These are phyloP conservation scores for Penicillium sp. DNA, from an alignment of 2,329 filamentous ascomycete genomes.

Conservation along the genomic window DNA sequence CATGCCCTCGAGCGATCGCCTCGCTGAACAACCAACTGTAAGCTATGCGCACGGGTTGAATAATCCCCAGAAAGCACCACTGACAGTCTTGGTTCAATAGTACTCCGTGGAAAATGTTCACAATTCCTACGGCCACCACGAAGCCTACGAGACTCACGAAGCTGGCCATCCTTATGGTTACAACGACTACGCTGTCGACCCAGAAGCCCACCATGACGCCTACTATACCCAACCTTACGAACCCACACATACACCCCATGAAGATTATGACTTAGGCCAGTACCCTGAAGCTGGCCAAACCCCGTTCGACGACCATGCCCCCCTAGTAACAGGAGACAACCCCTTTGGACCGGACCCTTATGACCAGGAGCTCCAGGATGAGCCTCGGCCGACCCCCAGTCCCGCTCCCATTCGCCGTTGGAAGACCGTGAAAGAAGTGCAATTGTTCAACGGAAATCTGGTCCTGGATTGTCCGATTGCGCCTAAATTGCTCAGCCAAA, in stretches of 20 bases:
- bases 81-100: slow-evolving; percentile 34
- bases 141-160: slow-evolving; percentile 63
- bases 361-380: slow-evolving; percentile 46
- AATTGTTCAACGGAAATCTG: slow-evolving; percentile 92
- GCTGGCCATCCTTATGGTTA: slow-evolving; percentile 52
- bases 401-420: slow-evolving; percentile 74
- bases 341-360: slow-evolving; percentile 65
- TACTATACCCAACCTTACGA: slow-evolving; percentile 85
- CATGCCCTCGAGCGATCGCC: slow-evolving; percentile 71
- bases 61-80: neutral
- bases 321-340: slow-evolving; percentile 64
- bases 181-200: slow-evolving; percentile 72
- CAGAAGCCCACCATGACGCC: slow-evolving; percentile 81
- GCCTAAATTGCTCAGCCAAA: slow-evolving; percentile 79
- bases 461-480: slow-evolving; percentile 96
- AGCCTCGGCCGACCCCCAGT: slow-evolving; percentile 47
- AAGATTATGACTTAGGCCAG: slow-evolving; percentile 57
- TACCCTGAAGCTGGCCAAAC: slow-evolving; percentile 54
- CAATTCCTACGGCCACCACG: slow-evolving; percentile 63
- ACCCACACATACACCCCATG: slow-evolving; percentile 57
- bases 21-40: slow-evolving; percentile 83
- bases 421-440: slow-evolving; percentile 99
- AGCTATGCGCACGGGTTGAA: slow-evolving; percentile 39
- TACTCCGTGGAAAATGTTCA: slow-evolving; percentile 71
- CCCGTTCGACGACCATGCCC: slow-evolving; percentile 68